Evolutionary conservation across 2,329 filamentous ascomycete genomes (phyloP), one percentile per base, ranked within the genome.

Genomic region (Sordariomycetes sp.): DNA sequence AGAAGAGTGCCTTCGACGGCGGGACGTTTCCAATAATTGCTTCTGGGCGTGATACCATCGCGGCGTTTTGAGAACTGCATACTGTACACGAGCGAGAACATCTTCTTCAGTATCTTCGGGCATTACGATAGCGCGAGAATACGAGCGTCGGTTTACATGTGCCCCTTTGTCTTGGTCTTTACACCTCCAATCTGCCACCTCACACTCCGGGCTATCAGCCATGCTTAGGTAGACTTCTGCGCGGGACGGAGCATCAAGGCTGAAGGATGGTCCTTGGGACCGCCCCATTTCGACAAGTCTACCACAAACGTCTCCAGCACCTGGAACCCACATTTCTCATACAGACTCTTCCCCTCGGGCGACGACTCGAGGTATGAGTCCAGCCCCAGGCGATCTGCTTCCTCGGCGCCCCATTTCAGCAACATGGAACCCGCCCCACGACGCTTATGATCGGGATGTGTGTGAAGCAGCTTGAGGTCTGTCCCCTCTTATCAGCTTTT

Each of bases 381-480:
- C n/a, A 63, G 36, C 5, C 53, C 51, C 3, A 59, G 48, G 8
- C 48, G 39, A 31, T 60, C 56, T 12, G 59, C 56, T 40, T 62
- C 50, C 8, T 49, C 47, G n/a, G 50, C 45, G 4, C 52, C 52
- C 49, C 51, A 57, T 20, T 48, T 37, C 30, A 64, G 19, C n/a
- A 40, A 33, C 35, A 38, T 34, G 15, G 32, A 33, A 10, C 31
- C 39, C 14, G 39, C 39, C 3, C 39, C 39, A 3, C 35, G 35
- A 9, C 36, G 23, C 30, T 60, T 57, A 35, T 59, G 54, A 11
- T 50, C 49, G 2, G 58, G 50, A 30, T 58, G 48, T 3, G 59
- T 63, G 27, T 61, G 54, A 21, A 63, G 46, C 2, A 58, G 46
- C 30, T 57, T 55, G 3, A 63, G 41, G 34, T 61, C 58, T 61